Evolutionary conservation across 2,329 filamentous ascomycete genomes (phyloP).

Genomic region (Bipolaris cookei): DNA sequence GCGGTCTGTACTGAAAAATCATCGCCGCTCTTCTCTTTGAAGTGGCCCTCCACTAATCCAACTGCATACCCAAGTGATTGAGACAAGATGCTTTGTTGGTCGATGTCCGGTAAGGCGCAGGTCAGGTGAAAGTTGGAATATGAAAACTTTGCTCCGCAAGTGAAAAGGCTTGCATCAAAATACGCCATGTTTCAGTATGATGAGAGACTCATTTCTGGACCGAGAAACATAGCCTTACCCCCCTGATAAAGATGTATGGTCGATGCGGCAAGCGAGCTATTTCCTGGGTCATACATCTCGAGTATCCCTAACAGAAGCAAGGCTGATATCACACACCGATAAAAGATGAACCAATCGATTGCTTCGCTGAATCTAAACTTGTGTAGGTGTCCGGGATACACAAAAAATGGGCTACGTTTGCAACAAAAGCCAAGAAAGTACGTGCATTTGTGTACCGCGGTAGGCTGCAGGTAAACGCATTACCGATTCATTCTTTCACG

Average conservation of each 20-base stretch:
- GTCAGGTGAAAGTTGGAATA: constrained; percentile 18
- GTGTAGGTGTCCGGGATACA: constrained; percentile 24
- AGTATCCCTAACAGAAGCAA: constrained; percentile 30
- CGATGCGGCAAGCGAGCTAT: constrained; percentile 5
- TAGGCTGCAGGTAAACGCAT: constrained; percentile 38
- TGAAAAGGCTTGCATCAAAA: constrained; percentile 22
- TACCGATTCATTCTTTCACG: constrained; percentile 34
- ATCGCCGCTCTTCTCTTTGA: constrained; percentile 28
- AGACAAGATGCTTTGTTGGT: constrained; percentile 28
- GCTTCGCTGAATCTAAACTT: constrained; percentile 9
- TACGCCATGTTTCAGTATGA: constrained; percentile 18
- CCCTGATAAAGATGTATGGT: neutral
- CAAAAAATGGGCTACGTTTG: constrained; percentile 45
- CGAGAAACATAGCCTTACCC: neutral
- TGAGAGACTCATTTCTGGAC: neutral
- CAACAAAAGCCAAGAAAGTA: constrained; percentile 29
- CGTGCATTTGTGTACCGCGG: constrained; percentile 43
- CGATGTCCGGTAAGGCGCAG: constrained; percentile 29
- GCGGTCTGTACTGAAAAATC: constrained; percentile 42
- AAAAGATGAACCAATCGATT: constrained; percentile 26
- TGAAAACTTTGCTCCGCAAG: constrained; percentile 7
- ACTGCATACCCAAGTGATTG: constrained; percentile 16
- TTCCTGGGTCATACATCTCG: constrained; percentile 24
- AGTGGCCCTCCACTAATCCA: constrained; percentile 18
- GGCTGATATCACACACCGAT: constrained; percentile 24